Base-by-base conservation (phyloP, 2,329 filamentous ascomycete genomes). In the Alternaria sp. region DNA sequence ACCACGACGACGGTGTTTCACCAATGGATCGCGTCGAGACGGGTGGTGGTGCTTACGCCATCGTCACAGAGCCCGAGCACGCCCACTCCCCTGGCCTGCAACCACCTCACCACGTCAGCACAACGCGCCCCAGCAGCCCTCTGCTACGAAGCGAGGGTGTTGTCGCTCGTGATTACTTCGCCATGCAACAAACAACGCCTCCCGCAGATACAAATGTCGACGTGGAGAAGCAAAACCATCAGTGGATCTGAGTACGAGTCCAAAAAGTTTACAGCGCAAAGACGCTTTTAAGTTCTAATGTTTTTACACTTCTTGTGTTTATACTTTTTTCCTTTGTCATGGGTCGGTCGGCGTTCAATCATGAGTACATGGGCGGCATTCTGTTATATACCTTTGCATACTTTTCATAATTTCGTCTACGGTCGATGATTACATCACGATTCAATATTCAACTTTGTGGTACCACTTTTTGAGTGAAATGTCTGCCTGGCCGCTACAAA, bases 61-160 rank as follows among this genome's bases (percentile, higher is more conserved):
- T 56, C 5, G 23, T 60, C 17, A 43, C 51, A 4, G 57, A 60
- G 40, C 51, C 51, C 7, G 51, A 52, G 12, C 12, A 25, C n/a
- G 51, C 28, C 4, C 40, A 50, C 13, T 32, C 45, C 11, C 49
- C 57, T 47, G 57, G 57, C 19, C 30, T 44, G 8, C 11, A 45
- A 7, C 45, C 46, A 7, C 25, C 43, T 17, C 13, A 36, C 8
- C 44, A 46, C 12, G 45, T 40, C 21, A 59, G 57, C 2, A 26
- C 45, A 7, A 45, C 61, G 17, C 45, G 50, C 3, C 59, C 59
- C 6, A 62, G 15, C 15, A 63, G 26, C 19, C 19, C 28, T n/a
- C 6, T 45, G 26, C 40, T 63, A 21, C 15, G 26, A 46, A 51
- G n/a, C 1, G 57, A 63, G 61, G 61, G 61, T 15, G 51, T 63